Conservation (phyloP, 352 stramenopile genomes). For the Phytophthora macrochlamydospora region DNA sequence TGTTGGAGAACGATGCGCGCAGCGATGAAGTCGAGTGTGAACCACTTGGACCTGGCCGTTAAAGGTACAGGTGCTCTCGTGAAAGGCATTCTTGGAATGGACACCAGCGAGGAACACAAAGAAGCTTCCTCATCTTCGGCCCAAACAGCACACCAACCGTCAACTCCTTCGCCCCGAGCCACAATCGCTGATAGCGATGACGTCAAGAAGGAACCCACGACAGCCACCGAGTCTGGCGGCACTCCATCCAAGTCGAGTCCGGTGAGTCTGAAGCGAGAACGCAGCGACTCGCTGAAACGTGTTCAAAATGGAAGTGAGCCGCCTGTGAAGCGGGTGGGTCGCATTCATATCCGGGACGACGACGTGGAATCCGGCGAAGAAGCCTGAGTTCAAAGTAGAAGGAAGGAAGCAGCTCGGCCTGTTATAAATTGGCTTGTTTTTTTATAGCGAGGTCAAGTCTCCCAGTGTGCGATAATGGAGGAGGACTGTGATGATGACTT, state of each 20-base stretch:
- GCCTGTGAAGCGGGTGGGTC: constrained; percentile 37
- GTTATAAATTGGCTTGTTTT: not conserved
- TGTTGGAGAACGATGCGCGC: constrained; percentile 86
- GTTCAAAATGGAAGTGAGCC: constrained; percentile 26
- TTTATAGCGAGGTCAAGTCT: constrained; percentile 5
- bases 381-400: constrained; percentile 11
- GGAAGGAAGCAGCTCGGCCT: not conserved
- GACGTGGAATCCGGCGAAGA: constrained; percentile 38
- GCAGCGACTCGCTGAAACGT: constrained; percentile 38
- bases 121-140: constrained; percentile 11
- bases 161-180: constrained; percentile 7
- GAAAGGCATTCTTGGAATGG: constrained; percentile 67
- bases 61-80: constrained; percentile 69
- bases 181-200: constrained; percentile 3
- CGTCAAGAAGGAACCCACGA: constrained; percentile 26
- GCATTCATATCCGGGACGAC: constrained; percentile 27
- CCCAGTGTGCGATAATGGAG: constrained; percentile 8
- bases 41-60: constrained; percentile 71
- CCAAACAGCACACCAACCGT: constrained; percentile 4
- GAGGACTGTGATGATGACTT: constrained; percentile 22
- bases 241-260: constrained; percentile 11
- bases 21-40: constrained; percentile 76
- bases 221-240: constrained; percentile 7
- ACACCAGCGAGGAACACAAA: constrained; percentile 23
- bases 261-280: constrained; percentile 36